Conservation (phyloP, 2,329 filamentous ascomycete species). For the Diplocarpon mali region DNA sequence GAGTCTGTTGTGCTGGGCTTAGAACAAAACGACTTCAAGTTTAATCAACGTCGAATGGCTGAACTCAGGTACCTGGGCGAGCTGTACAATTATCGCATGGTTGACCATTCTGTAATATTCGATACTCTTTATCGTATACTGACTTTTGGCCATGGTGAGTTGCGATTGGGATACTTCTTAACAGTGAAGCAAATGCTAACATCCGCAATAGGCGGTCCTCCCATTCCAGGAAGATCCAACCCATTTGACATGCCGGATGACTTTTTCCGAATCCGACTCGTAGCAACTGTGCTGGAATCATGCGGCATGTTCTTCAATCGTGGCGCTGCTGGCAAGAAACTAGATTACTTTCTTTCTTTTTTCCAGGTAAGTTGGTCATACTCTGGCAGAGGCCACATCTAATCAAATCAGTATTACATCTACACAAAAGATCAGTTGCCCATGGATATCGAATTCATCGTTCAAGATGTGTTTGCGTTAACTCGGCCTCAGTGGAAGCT, state of each 20-base stretch:
- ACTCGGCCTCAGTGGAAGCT: conserved; percentile 91
- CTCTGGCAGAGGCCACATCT: conserved; percentile 9
- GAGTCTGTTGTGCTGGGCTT: conserved; percentile 82
- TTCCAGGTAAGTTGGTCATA: conserved; percentile 52
- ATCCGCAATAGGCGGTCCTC: conserved; percentile 54
- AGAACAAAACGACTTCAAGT: conserved; percentile 94
- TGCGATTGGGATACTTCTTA: conserved; percentile 29
- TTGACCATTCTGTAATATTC: conserved; percentile 91
- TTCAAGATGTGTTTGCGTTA: conserved; percentile 81
- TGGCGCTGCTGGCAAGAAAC: conserved; percentile 86
- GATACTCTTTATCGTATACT: conserved; percentile 91
- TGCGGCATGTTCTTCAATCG: conserved; percentile 95
- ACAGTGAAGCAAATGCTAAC: neutral
- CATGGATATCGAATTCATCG: conserved; percentile 94
- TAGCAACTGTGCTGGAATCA: conserved; percentile 83
- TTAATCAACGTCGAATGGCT: conserved; percentile 86
- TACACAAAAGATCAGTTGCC: conserved; percentile 80
- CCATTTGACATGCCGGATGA: conserved; percentile 82
- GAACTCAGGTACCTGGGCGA: conserved; percentile 96
- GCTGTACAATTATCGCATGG: conserved; percentile 93
- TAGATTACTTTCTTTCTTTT: conserved; percentile 94
- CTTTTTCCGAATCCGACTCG: conserved; percentile 87
- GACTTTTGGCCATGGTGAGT: conserved; percentile 67
- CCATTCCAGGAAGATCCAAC: conserved; percentile 65
- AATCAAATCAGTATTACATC: conserved; percentile 64